phyloP scores from a whole-genome alignment of 2,329 filamentous ascomycete genomes.

The Trichoderma aggressivum region DNA sequence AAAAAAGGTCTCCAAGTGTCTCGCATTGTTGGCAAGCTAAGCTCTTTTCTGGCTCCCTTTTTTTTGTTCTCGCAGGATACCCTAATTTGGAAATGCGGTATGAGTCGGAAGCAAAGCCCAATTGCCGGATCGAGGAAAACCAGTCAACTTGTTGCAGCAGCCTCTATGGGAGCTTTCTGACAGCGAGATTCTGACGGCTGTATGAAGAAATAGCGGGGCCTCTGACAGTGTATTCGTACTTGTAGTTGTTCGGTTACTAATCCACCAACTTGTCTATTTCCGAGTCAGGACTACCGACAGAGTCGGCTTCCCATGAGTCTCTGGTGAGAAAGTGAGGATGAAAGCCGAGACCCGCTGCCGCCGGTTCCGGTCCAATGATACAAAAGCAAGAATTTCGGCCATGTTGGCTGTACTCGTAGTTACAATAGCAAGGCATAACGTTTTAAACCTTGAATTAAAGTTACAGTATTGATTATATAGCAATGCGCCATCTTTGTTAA shows the following conservation, averaged over 20 bases:
- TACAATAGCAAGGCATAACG: neutral
- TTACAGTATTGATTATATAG: neutral
- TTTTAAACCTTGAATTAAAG: neutral
- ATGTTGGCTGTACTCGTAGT: neutral
- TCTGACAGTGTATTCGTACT: neutral
- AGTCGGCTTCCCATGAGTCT: neutral
- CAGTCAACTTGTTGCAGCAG: fast-evolving
- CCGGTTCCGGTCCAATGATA: neutral
- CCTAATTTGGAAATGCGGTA: neutral
- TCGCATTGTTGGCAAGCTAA: neutral
- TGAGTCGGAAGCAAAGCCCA: neutral
- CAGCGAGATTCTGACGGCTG: neutral
- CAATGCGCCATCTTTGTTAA: neutral
- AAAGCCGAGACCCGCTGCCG: neutral
- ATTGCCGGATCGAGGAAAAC: neutral
- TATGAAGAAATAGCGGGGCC: neutral
- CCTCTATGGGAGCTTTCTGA: neutral
- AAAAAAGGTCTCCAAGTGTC: neutral
- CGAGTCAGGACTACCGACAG: neutral
- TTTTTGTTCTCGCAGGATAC: neutral
- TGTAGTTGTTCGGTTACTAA: neutral
- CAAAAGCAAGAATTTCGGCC: neutral
- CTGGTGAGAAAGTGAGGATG: neutral
- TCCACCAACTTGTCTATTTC: neutral
- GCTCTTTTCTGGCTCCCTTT: neutral